Percentiles rank a stretch among this genome's conserved stretches.
phyloP scores from a whole-genome alignment of 257 asterid genomes.

The Gynochthodes officinalis region DNA sequence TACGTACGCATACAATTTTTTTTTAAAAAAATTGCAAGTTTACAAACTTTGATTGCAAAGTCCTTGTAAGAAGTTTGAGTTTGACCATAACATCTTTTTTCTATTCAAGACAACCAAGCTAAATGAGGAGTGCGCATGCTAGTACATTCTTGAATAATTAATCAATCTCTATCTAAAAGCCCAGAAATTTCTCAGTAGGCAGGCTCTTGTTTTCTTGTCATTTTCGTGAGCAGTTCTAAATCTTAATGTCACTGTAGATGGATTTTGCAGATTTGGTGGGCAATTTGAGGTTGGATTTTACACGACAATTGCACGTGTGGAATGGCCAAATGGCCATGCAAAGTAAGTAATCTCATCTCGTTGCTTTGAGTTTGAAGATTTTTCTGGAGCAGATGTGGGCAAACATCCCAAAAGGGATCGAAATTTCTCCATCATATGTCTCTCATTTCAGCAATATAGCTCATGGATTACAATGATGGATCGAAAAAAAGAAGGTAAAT shows the following conservation, averaged over 20 bases:
- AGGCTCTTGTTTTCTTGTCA: neutral
- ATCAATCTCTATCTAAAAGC: neutral
- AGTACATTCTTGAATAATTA: neutral
- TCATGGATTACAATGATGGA: neutral
- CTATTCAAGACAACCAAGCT: neutral
- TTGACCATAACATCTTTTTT: neutral
- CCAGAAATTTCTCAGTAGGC: neutral
- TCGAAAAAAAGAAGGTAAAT: no score
- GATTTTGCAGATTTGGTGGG: neutral
- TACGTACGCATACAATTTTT: no score
- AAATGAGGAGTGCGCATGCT: neutral
- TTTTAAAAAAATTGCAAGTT: no score
- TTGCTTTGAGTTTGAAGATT: neutral
- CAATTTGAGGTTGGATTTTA: neutral
- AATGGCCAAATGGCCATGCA: neutral
- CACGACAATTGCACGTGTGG: constrained; percentile 1
- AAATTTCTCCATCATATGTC: neutral
- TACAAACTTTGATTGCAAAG: neutral
- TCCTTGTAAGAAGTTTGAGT: neutral
- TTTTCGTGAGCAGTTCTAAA: neutral
- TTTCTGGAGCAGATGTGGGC: neutral
- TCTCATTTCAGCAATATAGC: neutral
- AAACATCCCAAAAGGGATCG: no score
- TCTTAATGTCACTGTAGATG: neutral
- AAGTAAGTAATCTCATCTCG: no score